phyloP scores from a whole-genome alignment of 192 early-diverging fungal species.

The Gaertneriomyces semiglobifer region DNA sequence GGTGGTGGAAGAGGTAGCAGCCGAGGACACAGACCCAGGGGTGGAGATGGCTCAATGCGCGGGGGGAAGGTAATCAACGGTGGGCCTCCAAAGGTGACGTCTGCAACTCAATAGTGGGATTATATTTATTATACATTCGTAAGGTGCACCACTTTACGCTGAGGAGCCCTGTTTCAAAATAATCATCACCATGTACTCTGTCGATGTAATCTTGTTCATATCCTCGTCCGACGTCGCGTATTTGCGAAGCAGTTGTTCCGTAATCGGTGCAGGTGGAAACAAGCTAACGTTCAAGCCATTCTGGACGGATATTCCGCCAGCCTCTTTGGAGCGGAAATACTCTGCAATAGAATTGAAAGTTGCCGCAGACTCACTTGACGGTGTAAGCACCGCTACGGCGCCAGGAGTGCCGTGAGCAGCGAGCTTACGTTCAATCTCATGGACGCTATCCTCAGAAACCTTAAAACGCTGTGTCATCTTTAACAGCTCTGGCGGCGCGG shows the following conservation, averaged over 20 bases:
- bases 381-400: background rate
- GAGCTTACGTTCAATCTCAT: constrained; percentile 9
- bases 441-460: background rate
- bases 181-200: background rate
- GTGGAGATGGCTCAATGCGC: too few species aligned
- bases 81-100: too few species aligned
- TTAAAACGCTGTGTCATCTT: constrained; percentile 20
- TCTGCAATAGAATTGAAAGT: background rate
- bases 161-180: background rate
- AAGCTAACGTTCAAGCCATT: background rate
- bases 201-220: background rate
- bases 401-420: background rate
- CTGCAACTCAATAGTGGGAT: too few species aligned
- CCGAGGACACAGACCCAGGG: background rate
- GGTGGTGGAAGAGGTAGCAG: constrained; percentile 2
- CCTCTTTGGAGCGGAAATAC: background rate
- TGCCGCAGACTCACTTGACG: background rate
- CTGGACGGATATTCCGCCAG: background rate
- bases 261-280: background rate
- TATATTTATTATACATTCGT: too few species aligned
- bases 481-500: background rate
- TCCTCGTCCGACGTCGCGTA: background rate
- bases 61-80: too few species aligned
- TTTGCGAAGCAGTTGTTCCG: background rate
- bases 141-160: too few species aligned